These are phyloP conservation scores for Musa balbisiana DNA, from an alignment of 202 grass and related monocot genomes.

Conservation along the genomic window DNA sequence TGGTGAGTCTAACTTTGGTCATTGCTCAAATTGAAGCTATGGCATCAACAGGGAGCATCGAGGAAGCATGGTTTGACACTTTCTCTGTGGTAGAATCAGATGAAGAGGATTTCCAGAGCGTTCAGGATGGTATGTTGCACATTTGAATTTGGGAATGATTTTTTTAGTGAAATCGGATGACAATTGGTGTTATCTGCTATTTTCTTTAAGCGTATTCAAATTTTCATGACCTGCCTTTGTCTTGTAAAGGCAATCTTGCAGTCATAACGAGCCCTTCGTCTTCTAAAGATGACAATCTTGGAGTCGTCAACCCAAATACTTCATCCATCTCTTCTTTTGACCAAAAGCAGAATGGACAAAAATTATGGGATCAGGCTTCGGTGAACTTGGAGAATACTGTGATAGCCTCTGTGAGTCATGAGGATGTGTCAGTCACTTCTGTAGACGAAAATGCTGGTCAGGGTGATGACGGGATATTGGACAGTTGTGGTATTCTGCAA, in stretches of 20 bases:
- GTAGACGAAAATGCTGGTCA: constrained; percentile 26
- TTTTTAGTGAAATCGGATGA: background rate
- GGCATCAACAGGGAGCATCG: constrained; percentile 38
- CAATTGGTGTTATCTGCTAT: background rate
- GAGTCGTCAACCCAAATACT: constrained; percentile 31
- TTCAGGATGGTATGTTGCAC: constrained; percentile 61
- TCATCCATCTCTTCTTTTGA: constrained; percentile 20
- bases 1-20: background rate
- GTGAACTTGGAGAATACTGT: constrained; percentile 32
- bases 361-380: constrained; percentile 51
- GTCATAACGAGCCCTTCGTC: constrained; percentile 22
- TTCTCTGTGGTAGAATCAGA: constrained; percentile 55
- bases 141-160: background rate
- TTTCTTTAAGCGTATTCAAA: constrained; percentile 2
- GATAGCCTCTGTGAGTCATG: constrained; percentile 47
- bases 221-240: too few relatives aligned
- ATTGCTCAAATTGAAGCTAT: background rate
- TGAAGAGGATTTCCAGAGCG: constrained; percentile 93
- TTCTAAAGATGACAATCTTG: constrained; percentile 29
- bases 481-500: constrained; percentile 61
- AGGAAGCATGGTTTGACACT: constrained; percentile 86
- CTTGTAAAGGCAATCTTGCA: constrained; percentile 33
- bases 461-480: constrained; percentile 44
- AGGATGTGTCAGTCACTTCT: constrained; percentile 35
- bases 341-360: constrained; percentile 38